Percentiles rank a stretch among this genome's conserved stretches.
Conservation (phyloP, 768 basidiomycete species). For the Auriscalpium vulgare region DNA sequence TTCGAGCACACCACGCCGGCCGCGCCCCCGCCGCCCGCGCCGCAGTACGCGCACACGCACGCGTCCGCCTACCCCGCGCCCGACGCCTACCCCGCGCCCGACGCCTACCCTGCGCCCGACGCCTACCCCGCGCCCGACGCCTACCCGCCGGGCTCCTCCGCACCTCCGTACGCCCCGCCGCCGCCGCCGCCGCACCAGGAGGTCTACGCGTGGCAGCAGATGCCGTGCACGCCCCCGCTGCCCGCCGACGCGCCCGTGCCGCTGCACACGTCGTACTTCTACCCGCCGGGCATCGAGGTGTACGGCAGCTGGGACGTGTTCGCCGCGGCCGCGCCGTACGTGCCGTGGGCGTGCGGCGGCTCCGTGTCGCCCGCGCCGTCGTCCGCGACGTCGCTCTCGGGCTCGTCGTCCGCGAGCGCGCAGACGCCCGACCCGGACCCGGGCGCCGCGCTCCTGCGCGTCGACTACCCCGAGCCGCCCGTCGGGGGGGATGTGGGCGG, state of each 20-base stretch:
- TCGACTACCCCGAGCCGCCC: background rate
- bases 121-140: background rate
- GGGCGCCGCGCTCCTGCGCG: background rate
- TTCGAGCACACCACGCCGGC: background rate
- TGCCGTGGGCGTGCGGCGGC: too few species aligned
- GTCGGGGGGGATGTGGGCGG: background rate
- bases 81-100: background rate
- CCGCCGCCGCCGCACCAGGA: background rate
- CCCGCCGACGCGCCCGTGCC: too few species aligned
- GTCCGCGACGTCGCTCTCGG: slow-evolving; percentile 9
- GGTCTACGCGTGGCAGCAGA: background rate
- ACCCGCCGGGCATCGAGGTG: background rate
- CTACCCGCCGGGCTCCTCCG: too few species aligned
- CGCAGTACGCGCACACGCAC: background rate
- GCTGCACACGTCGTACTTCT: too few species aligned
- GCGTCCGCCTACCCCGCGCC: too few species aligned
- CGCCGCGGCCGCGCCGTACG: background rate
- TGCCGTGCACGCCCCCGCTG: too few species aligned
- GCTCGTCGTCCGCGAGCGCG: slow-evolving; percentile 11
- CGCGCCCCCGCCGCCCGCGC: background rate
- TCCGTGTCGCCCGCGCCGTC: slow-evolving; percentile 9
- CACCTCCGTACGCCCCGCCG: too few species aligned
- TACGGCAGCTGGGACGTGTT: slow-evolving; percentile 4
- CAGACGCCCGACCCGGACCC: slow-evolving; percentile 6
- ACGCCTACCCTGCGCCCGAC: too few species aligned